Evolutionary conservation across 768 basidiomycete species (phyloP).

Genomic region (Mycena amicta): DNA sequence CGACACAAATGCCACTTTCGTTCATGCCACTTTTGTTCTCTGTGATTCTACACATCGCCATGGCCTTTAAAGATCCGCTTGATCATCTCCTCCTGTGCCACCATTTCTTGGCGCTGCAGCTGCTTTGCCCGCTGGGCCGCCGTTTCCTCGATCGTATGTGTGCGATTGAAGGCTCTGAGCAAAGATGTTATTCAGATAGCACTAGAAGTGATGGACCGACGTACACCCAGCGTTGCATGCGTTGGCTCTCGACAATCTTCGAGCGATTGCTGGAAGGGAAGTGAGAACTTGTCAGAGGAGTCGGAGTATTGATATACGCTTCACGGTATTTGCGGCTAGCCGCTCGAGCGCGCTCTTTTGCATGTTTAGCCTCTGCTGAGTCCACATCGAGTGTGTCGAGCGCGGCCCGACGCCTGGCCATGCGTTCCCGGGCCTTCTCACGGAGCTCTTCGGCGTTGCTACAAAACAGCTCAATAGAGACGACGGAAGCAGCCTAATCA

Average conservation of each 20-base stretch:
- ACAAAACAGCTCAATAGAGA: neutral
- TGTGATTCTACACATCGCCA: neutral
- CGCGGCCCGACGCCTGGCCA: neutral
- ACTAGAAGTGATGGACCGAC: neutral
- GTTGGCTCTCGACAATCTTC: neutral
- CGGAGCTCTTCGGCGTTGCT: neutral
- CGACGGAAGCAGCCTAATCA: neutral
- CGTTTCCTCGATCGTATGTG: neutral
- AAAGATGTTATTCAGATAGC: too few relatives aligned
- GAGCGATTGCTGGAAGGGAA: neutral
- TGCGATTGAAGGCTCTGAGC: neutral
- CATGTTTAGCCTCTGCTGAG: neutral
- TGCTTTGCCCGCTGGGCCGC: too few relatives aligned
- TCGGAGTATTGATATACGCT: neutral
- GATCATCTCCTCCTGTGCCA: neutral
- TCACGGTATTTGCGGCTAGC: neutral
- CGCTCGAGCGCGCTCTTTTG: neutral
- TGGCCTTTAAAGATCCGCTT: neutral
- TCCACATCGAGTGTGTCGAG: neutral
- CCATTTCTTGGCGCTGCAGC: neutral
- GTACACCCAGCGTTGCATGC: neutral
- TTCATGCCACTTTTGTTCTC: neutral
- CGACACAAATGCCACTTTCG: neutral
- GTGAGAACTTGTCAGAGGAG: neutral
- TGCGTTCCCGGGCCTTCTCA: neutral